phyloP scores from a whole-genome alignment of 2,329 filamentous ascomycete species.

The Cordyceps javanica region DNA sequence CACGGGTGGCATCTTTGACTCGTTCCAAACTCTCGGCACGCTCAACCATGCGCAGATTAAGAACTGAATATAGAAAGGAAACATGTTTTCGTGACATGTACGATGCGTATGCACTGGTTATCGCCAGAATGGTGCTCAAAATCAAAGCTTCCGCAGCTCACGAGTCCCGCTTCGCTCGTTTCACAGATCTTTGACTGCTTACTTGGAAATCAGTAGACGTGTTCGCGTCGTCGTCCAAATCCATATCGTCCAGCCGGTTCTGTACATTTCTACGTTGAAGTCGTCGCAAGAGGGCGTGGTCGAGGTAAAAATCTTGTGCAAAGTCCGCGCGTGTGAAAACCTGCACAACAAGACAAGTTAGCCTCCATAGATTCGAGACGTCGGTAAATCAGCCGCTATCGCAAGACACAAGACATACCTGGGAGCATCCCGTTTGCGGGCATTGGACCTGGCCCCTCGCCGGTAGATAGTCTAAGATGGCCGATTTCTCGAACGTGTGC shows the following conservation, averaged over 20 bases:
- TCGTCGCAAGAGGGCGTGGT: conserved; percentile 50
- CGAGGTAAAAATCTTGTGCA: conserved; percentile 46
- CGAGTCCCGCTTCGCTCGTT: neutral
- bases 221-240: conserved; percentile 29
- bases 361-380: neutral
- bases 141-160: neutral
- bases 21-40: no score
- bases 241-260: conserved; percentile 28
- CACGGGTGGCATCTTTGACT: no score
- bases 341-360: conserved; percentile 24
- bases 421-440: conserved; percentile 58
- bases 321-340: conserved; percentile 35
- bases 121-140: no score
- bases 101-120: neutral
- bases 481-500: conserved; percentile 64
- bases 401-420: conserved; percentile 33
- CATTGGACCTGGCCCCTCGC: conserved; percentile 43
- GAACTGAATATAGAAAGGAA: no score
- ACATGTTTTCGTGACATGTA: no score
- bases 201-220: neutral
- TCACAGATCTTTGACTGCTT: neutral
- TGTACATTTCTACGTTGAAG: conserved; percentile 48
- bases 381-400: neutral
- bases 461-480: conserved; percentile 53
- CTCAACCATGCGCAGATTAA: no score